phyloP scores from a whole-genome alignment of 345 rosid species.

The rapeseed (Brassica napus) region Da-Ae NC_063445.1:57856001-57856500 shows the following conservation, averaged over 20 bases:
- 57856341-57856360: conserved; percentile 78
- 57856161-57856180: conserved; percentile 73
- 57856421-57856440: conserved; percentile 86
- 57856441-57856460: conserved; percentile 70
- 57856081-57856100: conserved; percentile 86
- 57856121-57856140: conserved; percentile 91
- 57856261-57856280: conserved; percentile 84
- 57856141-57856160: conserved; percentile 88
- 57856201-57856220: conserved; percentile 76
- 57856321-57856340: conserved; percentile 72
- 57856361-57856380: conserved; percentile 85
- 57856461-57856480: conserved; percentile 66
- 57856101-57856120: conserved; percentile 77
- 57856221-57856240: conserved; percentile 87
- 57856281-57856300: conserved; percentile 91
- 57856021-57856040: conserved; percentile 83
- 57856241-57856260: conserved; percentile 88
- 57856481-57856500: conserved; percentile 77
- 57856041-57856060: conserved; percentile 67
- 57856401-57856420: conserved; percentile 86
- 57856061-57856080: conserved; percentile 96
- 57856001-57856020: conserved; percentile 90
- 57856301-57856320: conserved; percentile 65
- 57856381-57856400: conserved; percentile 75
- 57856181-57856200: conserved; percentile 68